Evolutionary conservation across 2,329 filamentous ascomycete species (phyloP), one percentile per base, ranked within the genome.

Genomic region (Tolypocladium guangdongense): DNA sequence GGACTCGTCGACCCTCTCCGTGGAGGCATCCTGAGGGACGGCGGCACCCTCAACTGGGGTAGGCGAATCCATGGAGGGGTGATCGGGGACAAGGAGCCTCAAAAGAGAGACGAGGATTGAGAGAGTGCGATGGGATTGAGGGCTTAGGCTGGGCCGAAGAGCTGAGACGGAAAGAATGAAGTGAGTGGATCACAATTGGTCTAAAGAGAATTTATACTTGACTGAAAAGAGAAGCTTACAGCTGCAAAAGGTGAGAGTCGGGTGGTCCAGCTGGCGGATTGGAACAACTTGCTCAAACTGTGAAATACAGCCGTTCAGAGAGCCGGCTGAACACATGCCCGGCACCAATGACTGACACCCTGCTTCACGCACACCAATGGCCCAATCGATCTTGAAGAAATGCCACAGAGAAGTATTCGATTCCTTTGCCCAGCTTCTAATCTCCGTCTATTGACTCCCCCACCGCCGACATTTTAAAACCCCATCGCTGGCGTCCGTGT

Each of bases 381-480:
- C 14, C 20, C 6, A 24, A 24, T 7, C 3, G 11, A 43, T 14
- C 22, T 3, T 30, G 41, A 18, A 4, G 27, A 30, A 16, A 45
- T n/a, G 41, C 41, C 41, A 45, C 16, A 45, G 41, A 45, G 43
- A 46, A 46, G 43, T 33, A 47, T 20, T 53, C 51, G 52, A 50
- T 55, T 47, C 27, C 35, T 51, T 49, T 54, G 33, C 50, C 49
- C 46, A 52, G 37, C 43, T 56, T 53, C 57, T 52, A 53, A 48
- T 51, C 48, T 49, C 51, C 48, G 49, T 56, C 57, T 58, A 58
- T 52, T 38, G 45, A 37, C 52, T 46, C n/a, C 49, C 6, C 39
- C 39, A 43, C 41, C 39, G 7, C 50, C 41, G 36, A 48, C 30
- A 47, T 20, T 39, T 47, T 37, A 4, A 11, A 32, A 12, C 16